phyloP scores from a whole-genome alignment of 148 eudicot genomes.

The Dysphania ambrosioides region DNA sequence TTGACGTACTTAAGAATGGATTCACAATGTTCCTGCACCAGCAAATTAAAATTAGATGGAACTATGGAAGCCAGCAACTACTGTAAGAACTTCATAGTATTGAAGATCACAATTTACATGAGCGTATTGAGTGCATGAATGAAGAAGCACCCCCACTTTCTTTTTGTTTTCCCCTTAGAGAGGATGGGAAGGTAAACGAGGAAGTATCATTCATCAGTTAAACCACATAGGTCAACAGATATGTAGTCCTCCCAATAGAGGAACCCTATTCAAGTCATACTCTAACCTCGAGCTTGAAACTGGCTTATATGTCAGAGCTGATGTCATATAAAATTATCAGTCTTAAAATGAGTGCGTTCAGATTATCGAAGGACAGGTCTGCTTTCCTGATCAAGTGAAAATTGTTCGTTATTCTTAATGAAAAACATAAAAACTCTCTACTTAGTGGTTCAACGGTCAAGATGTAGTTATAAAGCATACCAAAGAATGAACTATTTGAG shows the following conservation, averaged over 20 bases:
- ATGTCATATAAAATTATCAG: no score
- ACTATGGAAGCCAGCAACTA: neutral
- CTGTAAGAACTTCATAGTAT: slow-evolving; percentile 6
- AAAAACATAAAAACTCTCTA: no score
- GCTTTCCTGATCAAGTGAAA: no score
- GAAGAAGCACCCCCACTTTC: neutral
- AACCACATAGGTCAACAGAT: neutral
- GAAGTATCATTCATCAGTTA: neutral
- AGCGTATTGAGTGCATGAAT: neutral
- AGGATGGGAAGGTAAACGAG: neutral
- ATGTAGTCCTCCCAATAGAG: neutral
- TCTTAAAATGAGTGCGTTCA: no score
- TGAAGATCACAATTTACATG: neutral
- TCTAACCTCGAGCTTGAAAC: neutral
- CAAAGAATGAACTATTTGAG: no score
- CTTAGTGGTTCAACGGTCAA: no score
- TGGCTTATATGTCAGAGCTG: no score
- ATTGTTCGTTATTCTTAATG: no score
- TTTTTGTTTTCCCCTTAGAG: neutral
- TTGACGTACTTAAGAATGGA: neutral
- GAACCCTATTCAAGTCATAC: neutral
- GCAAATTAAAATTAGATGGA: no score
- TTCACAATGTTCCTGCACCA: neutral
- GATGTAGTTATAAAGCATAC: no score
- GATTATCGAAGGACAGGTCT: no score